phyloP scores from a whole-genome alignment of 257 asterid species.

The Linaria vulgaris region DNA sequence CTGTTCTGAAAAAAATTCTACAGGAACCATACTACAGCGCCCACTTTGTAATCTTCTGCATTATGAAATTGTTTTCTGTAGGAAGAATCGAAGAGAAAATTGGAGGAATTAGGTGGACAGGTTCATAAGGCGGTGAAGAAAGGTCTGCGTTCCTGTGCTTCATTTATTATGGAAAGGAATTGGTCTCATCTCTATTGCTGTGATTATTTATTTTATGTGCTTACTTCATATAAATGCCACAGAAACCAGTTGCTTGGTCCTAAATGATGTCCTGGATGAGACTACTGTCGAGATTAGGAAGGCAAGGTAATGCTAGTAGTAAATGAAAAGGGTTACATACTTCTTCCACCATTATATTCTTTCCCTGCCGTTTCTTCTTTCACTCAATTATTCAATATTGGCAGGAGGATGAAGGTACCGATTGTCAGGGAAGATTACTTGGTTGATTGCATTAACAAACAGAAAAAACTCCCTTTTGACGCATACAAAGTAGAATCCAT shows the following conservation, averaged over 20 bases:
- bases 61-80: slow-evolving; percentile 29
- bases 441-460: slow-evolving; percentile 64
- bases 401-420: slow-evolving; percentile 91
- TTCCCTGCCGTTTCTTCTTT: slow-evolving; percentile 9
- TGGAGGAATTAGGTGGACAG: slow-evolving; percentile 79
- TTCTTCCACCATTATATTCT: slow-evolving; percentile 3
- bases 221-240: slow-evolving; percentile 29
- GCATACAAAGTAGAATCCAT: slow-evolving; percentile 60
- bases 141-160: slow-evolving; percentile 42
- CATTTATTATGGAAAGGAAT: slow-evolving; percentile 21
- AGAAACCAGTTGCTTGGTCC: slow-evolving; percentile 85
- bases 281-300: slow-evolving; percentile 66
- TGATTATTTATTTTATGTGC: not conserved
- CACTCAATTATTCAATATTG: slow-evolving; percentile 23
- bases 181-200: slow-evolving; percentile 20
- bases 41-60: too few relatives aligned
- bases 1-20: too few relatives aligned
- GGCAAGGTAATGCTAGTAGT: slow-evolving; percentile 68
- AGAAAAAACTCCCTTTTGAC: slow-evolving; percentile 80
- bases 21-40: too few relatives aligned
- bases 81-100: slow-evolving; percentile 69
- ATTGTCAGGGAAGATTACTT: slow-evolving; percentile 82
- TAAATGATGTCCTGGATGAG: slow-evolving; percentile 43
- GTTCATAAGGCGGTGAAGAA: slow-evolving; percentile 61
- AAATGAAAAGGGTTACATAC: slow-evolving; percentile 12